Conservation (phyloP, 768 basidiomycete genomes). For the Termitomyces heimii region DNA sequence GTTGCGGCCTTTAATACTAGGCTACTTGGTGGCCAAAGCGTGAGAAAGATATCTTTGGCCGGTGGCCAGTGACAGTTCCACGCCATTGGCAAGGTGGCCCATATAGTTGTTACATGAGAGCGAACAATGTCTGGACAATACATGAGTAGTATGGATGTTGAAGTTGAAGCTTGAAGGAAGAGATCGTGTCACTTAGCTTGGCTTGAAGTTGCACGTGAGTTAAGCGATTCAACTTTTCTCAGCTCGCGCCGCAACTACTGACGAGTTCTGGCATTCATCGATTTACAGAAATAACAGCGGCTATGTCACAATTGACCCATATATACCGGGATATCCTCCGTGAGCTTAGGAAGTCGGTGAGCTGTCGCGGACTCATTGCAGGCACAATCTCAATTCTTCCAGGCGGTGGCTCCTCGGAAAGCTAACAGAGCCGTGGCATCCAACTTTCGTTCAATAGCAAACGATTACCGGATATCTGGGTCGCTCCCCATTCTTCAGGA, state of each 20-base stretch:
- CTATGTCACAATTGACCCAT: slow-evolving; percentile 16
- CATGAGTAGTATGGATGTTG: not conserved
- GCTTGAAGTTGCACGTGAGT: not conserved
- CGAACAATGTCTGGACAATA: slow-evolving; percentile 6
- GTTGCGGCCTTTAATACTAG: slow-evolving; percentile 1
- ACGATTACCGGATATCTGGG: slow-evolving; percentile 27
- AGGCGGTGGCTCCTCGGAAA: slow-evolving; percentile 29
- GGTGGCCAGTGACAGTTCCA: not conserved
- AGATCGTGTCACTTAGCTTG: too few relatives aligned
- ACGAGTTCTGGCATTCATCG: not conserved
- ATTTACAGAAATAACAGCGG: not conserved
- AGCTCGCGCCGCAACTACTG: not conserved
- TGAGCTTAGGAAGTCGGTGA: slow-evolving; percentile 49
- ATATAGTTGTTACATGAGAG: not conserved
- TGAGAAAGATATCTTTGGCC: slow-evolving; percentile 1
- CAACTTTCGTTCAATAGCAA: slow-evolving; percentile 51
- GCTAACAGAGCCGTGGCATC: slow-evolving; percentile 36
- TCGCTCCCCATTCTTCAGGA: slow-evolving; percentile 32
- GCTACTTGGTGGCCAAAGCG: slow-evolving; percentile 6
- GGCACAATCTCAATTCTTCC: not conserved
- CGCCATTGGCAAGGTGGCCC: not conserved
- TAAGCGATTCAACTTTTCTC: not conserved
- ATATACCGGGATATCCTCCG: slow-evolving; percentile 49
- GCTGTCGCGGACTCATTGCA: slow-evolving; percentile 10
- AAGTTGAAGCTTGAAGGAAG: too few relatives aligned